phyloP scores from a whole-genome alignment of 202 grass and related monocot genomes.

The Dendrocalamus latiflorus region DNA sequence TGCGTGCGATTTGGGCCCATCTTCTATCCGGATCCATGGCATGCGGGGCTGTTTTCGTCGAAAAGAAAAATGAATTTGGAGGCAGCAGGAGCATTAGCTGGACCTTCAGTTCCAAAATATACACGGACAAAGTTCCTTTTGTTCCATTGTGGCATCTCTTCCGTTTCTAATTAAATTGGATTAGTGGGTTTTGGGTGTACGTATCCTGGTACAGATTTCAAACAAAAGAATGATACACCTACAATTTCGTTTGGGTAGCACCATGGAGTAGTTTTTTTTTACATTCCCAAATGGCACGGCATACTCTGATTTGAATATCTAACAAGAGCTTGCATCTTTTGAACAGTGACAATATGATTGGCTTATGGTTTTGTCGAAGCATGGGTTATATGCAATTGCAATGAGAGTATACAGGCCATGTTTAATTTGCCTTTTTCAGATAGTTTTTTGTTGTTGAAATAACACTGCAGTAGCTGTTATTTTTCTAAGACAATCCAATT shows the following conservation, averaged over 20 bases:
- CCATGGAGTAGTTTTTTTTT: not conserved
- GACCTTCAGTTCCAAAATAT: not conserved
- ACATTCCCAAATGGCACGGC: not conserved
- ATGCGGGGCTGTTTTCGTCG: too few relatives aligned
- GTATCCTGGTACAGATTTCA: not conserved
- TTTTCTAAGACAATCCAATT: too few relatives aligned
- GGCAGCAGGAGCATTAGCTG: not conserved
- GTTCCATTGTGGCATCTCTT: not conserved
- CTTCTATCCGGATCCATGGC: too few relatives aligned
- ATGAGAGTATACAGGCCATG: too few relatives aligned
- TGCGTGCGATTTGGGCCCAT: too few relatives aligned
- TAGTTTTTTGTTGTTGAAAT: too few relatives aligned
- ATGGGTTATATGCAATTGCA: not conserved
- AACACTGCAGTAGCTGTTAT: too few relatives aligned
- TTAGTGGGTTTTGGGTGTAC: not conserved
- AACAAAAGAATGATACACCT: not conserved
- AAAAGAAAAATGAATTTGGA: not conserved
- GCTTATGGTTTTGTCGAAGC: not conserved
- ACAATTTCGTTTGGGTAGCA: not conserved
- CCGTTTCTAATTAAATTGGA: not conserved
- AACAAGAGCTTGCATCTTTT: not conserved
- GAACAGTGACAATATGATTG: not conserved
- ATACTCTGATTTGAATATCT: not conserved
- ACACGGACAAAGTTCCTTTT: not conserved
- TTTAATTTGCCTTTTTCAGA: too few relatives aligned